These are phyloP conservation scores for Vitis hybrid DNA, from an alignment of 177 flowering plant genomes.

Conservation along the genomic window DNA sequence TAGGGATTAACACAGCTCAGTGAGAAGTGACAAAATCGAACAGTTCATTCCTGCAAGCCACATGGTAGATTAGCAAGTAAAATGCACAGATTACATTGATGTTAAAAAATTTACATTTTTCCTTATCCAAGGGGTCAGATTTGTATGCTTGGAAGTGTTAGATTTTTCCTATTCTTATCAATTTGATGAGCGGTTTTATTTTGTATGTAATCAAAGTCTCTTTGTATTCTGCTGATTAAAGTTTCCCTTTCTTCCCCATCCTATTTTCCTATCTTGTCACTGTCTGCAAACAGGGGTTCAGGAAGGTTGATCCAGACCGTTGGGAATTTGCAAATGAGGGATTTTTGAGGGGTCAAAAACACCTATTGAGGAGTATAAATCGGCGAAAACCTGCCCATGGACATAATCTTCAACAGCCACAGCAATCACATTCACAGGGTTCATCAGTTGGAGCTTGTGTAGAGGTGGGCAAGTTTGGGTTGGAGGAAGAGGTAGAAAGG, in stretches of 20 bases:
- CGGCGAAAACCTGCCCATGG: slow-evolving; percentile 75
- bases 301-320: slow-evolving; percentile 96
- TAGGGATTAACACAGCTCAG: no score
- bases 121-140: no score
- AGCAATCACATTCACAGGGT: slow-evolving; percentile 59
- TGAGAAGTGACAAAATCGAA: no score
- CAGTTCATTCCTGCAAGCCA: no score
- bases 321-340: slow-evolving; percentile 99
- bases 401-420: slow-evolving; percentile 48
- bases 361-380: slow-evolving; percentile 64
- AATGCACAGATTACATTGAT: no score
- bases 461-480: slow-evolving; percentile 96
- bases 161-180: no score
- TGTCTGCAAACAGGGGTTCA: slow-evolving; percentile 54
- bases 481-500: slow-evolving; percentile 92
- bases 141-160: no score
- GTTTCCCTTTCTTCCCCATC: background rate
- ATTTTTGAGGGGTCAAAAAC: slow-evolving; percentile 84
- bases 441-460: slow-evolving; percentile 82
- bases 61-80: no score
- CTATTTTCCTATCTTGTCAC: no score
- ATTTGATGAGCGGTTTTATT: no score
- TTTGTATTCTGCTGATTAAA: background rate
- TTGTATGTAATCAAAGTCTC: no score
- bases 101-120: no score